A percentile compares a stretch with the other conserved stretches of the same genome.
These are phyloP conservation scores for Selaginella tamariscina DNA, from an alignment of 75 land plant species.

Conservation along the genomic window DNA sequence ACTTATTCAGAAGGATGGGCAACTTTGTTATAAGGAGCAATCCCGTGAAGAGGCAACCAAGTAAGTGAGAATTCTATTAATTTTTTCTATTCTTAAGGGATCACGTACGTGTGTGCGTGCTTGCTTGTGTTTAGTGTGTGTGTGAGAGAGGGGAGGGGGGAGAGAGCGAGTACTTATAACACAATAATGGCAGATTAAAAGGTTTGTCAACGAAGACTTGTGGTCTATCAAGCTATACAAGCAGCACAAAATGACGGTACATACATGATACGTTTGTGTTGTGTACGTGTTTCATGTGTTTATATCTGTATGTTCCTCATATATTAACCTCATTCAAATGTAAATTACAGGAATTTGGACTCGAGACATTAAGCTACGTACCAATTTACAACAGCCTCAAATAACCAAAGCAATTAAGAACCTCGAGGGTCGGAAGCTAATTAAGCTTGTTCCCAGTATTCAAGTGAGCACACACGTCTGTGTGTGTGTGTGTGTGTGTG, in stretches of 20 bases:
- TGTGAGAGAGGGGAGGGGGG: too few relatives aligned
- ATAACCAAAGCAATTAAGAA: conserved; percentile 45
- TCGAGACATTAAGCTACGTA: conserved; percentile 33
- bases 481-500: too few relatives aligned
- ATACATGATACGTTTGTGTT: not conserved
- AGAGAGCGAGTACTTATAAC: too few relatives aligned
- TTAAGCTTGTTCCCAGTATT: conserved; percentile 43
- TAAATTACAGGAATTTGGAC: conserved; percentile 37
- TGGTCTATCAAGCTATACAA: conserved; percentile 30
- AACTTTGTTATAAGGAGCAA: conserved; percentile 19
- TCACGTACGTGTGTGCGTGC: not conserved
- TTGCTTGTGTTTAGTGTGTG: too few relatives aligned
- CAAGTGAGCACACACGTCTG: too few relatives aligned
- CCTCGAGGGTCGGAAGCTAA: conserved; percentile 32
- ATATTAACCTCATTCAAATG: conserved; percentile 27
- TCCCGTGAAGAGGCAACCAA: conserved; percentile 21
- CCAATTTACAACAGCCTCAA: conserved; percentile 28
- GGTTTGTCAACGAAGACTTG: conserved; percentile 25
- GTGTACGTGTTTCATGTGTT: not conserved
- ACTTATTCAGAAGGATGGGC: conserved; percentile 18
- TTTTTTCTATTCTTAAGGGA: not conserved
- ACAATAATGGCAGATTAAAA: conserved; percentile 29
- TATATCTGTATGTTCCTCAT: conserved; percentile 8
- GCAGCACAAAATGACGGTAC: conserved; percentile 21
- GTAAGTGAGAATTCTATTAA: conserved; percentile 11